Evolutionary conservation across 805 yeast species (phyloP), one percentile per base, ranked within the genome.

Genomic region (Hanseniaspora nectarophila): DNA sequence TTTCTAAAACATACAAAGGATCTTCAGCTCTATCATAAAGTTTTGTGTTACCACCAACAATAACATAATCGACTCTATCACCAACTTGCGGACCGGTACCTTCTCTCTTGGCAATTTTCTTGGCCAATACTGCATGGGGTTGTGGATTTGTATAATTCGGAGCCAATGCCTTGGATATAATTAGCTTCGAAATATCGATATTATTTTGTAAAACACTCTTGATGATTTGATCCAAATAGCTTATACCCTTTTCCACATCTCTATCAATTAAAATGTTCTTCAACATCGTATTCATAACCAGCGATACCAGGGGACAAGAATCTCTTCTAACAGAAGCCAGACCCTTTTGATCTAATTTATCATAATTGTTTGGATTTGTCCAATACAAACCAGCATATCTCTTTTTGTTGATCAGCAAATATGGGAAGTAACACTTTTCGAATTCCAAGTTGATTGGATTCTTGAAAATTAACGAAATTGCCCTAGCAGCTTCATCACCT

Each of bases 271-370:
- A 70, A 54, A 94, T 87, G 56, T 77, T 76, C 56, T 85, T 86
- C 61, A 92, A 70, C 1, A 92, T 95, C 54, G 86, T 85, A 20
- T 95, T 94, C 67, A 92, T 85, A 18, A 94, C 98, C 61, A 85
- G 83, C 59, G 89, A 95, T 4, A 94, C 98, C 58, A 92, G 70
- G 39, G 95, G 77, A 67, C 99, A 92, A 58, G 95, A 94, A 63
- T 92, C 99, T 73, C 99, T 80, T 67, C 99, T 81, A 40, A 92
- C 99, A 0, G 98, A 92, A 62, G 95, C 99, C 56, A 92, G 83
- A 66, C 99, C 99, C 63, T 92, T 92, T 32, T 97, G 90, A 65
- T 92, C 99, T 88, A 92, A 82, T 68, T 92, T 92, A 66, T 94
- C 98, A 61, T 78, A 86, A 57, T 85, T 86, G n/a, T 85, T 79